Percentiles rank a stretch among this genome's conserved stretches.
phyloP scores from a whole-genome alignment of 176 grass and related monocot species.

The Eleusine coracana region DNA sequence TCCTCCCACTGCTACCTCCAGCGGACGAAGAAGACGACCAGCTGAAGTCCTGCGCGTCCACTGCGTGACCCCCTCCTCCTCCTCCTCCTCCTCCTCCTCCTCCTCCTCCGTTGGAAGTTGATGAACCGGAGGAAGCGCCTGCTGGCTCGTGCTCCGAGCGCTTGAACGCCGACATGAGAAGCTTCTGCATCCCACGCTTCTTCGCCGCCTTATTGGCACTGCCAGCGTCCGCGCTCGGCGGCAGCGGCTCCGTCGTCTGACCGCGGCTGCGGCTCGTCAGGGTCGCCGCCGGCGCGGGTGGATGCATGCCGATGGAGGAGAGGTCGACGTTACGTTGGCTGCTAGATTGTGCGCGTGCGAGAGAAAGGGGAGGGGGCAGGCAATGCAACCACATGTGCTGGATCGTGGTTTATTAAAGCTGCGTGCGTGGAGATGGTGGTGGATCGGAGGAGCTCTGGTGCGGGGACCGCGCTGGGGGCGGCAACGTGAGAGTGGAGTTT shows the following conservation, averaged over 20 bases:
- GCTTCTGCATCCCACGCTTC: slow-evolving; percentile 29
- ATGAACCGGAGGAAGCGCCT: neutral
- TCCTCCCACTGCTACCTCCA: slow-evolving; percentile 26
- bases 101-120: neutral
- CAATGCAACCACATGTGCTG: neutral
- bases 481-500: neutral
- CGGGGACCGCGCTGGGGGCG: neutral
- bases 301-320: neutral
- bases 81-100: too few relatives aligned
- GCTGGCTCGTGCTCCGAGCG: neutral
- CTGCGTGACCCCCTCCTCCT: neutral
- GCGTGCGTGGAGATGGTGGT: neutral
- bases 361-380: neutral
- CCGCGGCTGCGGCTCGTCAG: neutral
- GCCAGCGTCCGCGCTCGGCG: neutral
- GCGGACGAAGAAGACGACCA: slow-evolving; percentile 22
- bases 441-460: neutral
- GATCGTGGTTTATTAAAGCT: neutral
- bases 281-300: neutral
- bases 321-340: neutral
- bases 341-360: neutral
- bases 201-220: neutral
- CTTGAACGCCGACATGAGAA: slow-evolving; percentile 28
- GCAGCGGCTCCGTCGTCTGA: neutral
- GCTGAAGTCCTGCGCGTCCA: slow-evolving; percentile 12